Evolutionary conservation across 2,329 filamentous ascomycete genomes (phyloP), one percentile per base, ranked within the genome.

Genomic region (Fusarium palustre): DNA sequence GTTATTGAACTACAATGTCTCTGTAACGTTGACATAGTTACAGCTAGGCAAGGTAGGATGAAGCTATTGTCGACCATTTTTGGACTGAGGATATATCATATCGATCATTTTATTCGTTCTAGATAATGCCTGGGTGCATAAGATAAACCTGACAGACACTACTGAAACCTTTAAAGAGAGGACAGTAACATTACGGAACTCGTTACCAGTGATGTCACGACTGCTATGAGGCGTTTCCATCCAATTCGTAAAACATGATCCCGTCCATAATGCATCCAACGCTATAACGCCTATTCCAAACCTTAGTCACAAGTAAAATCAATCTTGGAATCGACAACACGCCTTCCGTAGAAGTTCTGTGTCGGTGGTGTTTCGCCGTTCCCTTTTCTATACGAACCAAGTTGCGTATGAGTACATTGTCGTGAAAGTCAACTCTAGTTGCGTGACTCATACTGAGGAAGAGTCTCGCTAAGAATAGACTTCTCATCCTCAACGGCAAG

Each of bases 401-500:
- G 31, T 20, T 36, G 31, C n/a, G 42, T 31, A 49, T 16, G 36
- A 48, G 43, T 36, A 53, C 42, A 59, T 18, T 25, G 24, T 20
- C 20, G 18, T 22, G 24, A 12, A 22, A 47, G 39, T 46, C 22
- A 36, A 16, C 18, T 59, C 39, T 71, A 77, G 50, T 71, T 65
- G 47, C 72, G 73, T 39, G 69, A n/a, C 20, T 71, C 69, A 60
- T 79, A 79, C 43, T 67, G 66, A 33, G 75, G 76, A 31, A 73
- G 75, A 38, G 61, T 48, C n/a, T 77, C 73, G 79, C 88, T 83
- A 57, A 88, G 77, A 30, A 81, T 81, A 7, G 80, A 75, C 80
- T 88, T 87, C 76, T 87, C 86, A 24, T 85, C 83, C 2, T 78
- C 78, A 16, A 60, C 79, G 49, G 65, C 33, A 47, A 73, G 76